phyloP scores from a whole-genome alignment of 2,329 filamentous ascomycete genomes.

The Colletotrichum karsti region DNA sequence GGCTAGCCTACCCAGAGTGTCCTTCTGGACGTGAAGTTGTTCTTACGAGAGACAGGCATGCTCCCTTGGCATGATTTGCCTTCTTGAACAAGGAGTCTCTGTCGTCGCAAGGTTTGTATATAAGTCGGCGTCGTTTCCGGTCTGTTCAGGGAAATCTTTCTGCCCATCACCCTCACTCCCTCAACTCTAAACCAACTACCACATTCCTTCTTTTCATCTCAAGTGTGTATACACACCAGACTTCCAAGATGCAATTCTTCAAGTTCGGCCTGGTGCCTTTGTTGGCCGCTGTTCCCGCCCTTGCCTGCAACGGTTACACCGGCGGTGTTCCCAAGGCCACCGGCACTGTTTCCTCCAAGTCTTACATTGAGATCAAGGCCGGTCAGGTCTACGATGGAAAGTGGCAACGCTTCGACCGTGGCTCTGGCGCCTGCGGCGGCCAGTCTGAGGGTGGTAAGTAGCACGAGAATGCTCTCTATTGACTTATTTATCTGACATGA shows the following conservation, averaged over 20 bases:
- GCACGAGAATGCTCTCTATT: rapidly evolving
- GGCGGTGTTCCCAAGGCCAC: constrained; percentile 40
- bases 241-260: constrained; percentile 19
- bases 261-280: constrained; percentile 33
- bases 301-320: constrained; percentile 40
- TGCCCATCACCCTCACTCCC: constrained; percentile 1
- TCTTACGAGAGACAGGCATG: not conserved
- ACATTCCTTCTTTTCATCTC: constrained; percentile 6
- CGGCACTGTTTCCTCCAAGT: constrained; percentile 33
- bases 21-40: not conserved
- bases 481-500: not conserved
- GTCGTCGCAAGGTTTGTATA: constrained; percentile 1
- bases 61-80: not conserved
- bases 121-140: not conserved
- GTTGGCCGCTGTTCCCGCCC: constrained; percentile 35
- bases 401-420: constrained; percentile 48
- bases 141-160: not conserved
- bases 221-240: not conserved
- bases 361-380: constrained; percentile 36
- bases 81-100: not conserved
- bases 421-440: constrained; percentile 48
- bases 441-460: constrained; percentile 49
- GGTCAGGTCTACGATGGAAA: constrained; percentile 42
- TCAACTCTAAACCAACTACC: constrained; percentile 13
- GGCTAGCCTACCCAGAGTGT: not conserved